phyloP scores from a whole-genome alignment of 371 early-diverging fungal genomes.

The Smittium culicis region DNA sequence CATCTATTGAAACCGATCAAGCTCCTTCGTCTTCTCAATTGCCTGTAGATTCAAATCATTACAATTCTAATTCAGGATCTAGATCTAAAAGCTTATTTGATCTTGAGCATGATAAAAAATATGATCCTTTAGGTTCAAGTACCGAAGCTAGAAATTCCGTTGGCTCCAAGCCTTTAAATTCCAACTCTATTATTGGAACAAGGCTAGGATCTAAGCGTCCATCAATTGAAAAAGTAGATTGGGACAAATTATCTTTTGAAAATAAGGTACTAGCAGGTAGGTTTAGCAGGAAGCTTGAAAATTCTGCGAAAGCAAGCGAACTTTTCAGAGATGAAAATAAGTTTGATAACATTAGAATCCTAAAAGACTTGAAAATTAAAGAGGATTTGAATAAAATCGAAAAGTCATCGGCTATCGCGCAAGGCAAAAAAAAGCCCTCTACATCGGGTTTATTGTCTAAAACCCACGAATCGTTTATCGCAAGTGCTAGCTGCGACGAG shows the following conservation, averaged over 20 bases:
- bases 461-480: neutral
- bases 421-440: neutral
- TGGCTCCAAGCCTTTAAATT: neutral
- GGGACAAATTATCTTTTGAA: constrained; percentile 3
- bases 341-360: neutral
- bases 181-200: neutral
- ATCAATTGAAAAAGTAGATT: neutral
- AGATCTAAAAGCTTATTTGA: neutral
- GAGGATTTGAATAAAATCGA: neutral
- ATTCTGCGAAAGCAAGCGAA: neutral
- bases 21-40: neutral
- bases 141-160: too few relatives aligned
- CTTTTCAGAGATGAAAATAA: neutral
- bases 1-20: neutral
- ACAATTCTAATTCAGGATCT: neutral
- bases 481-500: too few relatives aligned
- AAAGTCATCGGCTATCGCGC: neutral
- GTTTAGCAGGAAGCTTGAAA: constrained; percentile 7
- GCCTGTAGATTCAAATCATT: neutral
- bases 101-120: neutral
- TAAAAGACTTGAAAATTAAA: neutral
- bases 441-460: neutral
- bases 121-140: neutral
- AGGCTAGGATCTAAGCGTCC: neutral
- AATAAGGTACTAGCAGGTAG: neutral